These are phyloP conservation scores for Arabidopsis suecica DNA, from an alignment of 345 rosid genomes.

Conservation along the genomic window DNA sequence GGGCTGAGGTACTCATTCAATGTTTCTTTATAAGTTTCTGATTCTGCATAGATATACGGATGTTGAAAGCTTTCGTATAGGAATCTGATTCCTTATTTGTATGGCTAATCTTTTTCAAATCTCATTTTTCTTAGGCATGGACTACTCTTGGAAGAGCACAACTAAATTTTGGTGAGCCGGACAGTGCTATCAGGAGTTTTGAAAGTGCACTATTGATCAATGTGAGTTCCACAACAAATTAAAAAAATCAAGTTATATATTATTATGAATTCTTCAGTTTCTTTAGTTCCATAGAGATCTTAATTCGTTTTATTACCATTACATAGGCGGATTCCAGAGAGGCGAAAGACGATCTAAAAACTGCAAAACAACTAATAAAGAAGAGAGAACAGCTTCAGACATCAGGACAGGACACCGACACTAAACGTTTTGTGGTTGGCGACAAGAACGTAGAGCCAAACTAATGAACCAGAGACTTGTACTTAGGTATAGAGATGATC, in stretches of 20 bases:
- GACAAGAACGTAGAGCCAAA: conserved; percentile 45
- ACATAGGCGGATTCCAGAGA: conserved; percentile 64
- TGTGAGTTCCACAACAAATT: conserved; percentile 46
- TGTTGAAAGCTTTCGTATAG: neutral
- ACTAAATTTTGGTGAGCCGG: conserved; percentile 92
- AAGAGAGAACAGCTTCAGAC: conserved; percentile 73
- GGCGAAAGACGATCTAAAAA: conserved; percentile 63
- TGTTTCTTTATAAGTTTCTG: neutral
- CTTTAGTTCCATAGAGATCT: conserved; percentile 14
- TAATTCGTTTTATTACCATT: conserved; percentile 1
- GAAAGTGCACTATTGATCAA: conserved; percentile 70
- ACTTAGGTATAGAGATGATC: conserved; percentile 8
- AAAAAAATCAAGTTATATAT: neutral
- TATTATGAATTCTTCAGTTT: neutral
- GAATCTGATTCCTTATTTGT: neutral
- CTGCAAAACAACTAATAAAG: conserved; percentile 68
- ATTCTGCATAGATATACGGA: neutral
- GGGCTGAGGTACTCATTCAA: conserved; percentile 71
- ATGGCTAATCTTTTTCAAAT: neutral
- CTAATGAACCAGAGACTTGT: conserved; percentile 30
- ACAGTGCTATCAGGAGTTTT: conserved; percentile 74
- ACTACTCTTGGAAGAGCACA: conserved; percentile 94
- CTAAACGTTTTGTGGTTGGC: conserved; percentile 60
- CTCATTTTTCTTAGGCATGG: conserved; percentile 70
- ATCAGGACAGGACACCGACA: conserved; percentile 53